Evolutionary conservation across 768 basidiomycete genomes (phyloP).

Genomic region (Tricholomella constricta): DNA sequence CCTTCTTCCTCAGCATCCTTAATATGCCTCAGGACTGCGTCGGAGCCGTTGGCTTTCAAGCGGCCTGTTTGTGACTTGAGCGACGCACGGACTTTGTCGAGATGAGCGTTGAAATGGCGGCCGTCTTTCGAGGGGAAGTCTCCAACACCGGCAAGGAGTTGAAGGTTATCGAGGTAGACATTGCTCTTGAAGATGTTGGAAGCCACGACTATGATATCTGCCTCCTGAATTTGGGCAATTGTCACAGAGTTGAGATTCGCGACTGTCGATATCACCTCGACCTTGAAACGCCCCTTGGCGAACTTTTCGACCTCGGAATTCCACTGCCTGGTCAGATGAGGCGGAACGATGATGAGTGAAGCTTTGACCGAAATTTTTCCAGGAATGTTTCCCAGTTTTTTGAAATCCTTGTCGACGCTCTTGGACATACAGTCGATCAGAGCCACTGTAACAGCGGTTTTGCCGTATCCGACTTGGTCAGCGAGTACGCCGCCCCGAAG

Average conservation of each 20-base stretch:
- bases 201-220: conserved; percentile 86
- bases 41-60: conserved; percentile 64
- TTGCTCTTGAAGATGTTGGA: conserved; percentile 82
- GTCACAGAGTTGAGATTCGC: conserved; percentile 70
- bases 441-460: conserved; percentile 92
- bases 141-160: conserved; percentile 66
- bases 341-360: conserved; percentile 84
- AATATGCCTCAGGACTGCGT: conserved; percentile 65
- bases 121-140: conserved; percentile 77
- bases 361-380: conserved; percentile 81
- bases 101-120: conserved; percentile 85
- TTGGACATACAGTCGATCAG: conserved; percentile 75
- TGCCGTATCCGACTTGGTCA: conserved; percentile 96
- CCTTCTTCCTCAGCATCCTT: conserved; percentile 60
- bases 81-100: conserved; percentile 60
- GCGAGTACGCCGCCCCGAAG: conserved; percentile 91
- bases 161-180: conserved; percentile 77
- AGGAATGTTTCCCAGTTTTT: conserved; percentile 43
- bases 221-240: conserved; percentile 73
- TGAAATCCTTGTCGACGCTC: conserved; percentile 58
- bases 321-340: conserved; percentile 92
- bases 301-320: conserved; percentile 85
- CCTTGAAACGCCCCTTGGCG: conserved; percentile 59
- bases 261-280: conserved; percentile 68
- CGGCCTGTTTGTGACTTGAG: conserved; percentile 69